These are phyloP conservation scores for Phialocephala subalpina DNA, from an alignment of 2,329 filamentous ascomycete genomes.

Conservation along the genomic window DNA sequence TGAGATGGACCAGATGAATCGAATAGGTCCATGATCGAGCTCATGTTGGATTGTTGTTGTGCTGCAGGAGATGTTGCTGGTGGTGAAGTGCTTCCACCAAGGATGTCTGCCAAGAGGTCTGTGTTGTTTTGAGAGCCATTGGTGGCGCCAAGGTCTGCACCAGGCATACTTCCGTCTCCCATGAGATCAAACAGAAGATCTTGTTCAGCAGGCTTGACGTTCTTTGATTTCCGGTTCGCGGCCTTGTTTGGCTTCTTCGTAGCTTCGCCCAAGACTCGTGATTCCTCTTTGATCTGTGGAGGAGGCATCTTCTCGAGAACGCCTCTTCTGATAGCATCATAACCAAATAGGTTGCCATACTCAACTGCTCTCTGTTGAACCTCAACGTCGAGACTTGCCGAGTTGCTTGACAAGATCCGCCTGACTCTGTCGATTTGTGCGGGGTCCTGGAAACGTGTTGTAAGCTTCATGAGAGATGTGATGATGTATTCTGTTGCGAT, in stretches of 20 bases:
- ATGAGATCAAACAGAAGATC: slow-evolving; percentile 93
- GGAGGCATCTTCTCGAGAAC: slow-evolving; percentile 98
- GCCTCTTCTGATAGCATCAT: slow-evolving; percentile 85
- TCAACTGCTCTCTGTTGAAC: slow-evolving; percentile 96
- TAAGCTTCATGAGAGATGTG: slow-evolving; percentile 93
- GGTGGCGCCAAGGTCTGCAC: slow-evolving; percentile 75
- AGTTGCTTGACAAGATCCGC: slow-evolving; percentile 77
- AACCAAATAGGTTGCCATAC: slow-evolving; percentile 92
- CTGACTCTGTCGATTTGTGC: slow-evolving; percentile 88
- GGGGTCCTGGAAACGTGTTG: slow-evolving; percentile 82
- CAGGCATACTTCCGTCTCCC: slow-evolving; percentile 76
- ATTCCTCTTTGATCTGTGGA: slow-evolving; percentile 95
- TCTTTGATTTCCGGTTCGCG: slow-evolving; percentile 77
- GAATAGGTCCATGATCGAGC: slow-evolving; percentile 93
- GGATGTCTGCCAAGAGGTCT: slow-evolving; percentile 89
- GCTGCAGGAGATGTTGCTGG: slow-evolving; percentile 58
- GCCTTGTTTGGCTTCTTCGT: slow-evolving; percentile 72
- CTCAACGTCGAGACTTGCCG: slow-evolving; percentile 91
- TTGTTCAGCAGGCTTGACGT: slow-evolving; percentile 85
- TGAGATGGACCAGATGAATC: slow-evolving; percentile 54
- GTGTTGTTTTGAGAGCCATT: slow-evolving; percentile 78
- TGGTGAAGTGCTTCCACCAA: slow-evolving; percentile 73
- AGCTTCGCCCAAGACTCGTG: slow-evolving; percentile 86
- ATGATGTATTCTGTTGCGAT: slow-evolving; percentile 95
- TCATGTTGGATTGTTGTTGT: slow-evolving; percentile 63